Evolutionary conservation across 108 stramenopile species (phyloP), one percentile per base, ranked within the genome.

Genomic region (Cyclotella distinguenda): DNA sequence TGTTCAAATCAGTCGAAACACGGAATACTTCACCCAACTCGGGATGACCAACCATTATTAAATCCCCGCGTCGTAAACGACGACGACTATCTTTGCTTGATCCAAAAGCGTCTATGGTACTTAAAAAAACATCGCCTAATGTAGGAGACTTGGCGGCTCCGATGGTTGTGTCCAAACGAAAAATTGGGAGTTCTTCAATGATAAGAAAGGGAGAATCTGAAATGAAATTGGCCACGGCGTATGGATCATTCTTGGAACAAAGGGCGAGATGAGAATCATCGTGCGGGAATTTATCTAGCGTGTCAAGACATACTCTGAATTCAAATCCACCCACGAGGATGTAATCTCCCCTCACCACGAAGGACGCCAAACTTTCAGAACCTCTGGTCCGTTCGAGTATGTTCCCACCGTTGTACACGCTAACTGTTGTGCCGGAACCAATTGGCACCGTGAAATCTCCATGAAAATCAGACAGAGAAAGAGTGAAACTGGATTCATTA

Each of bases 41-140:
- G 6, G 88, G 88, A 38, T 91, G 86, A 3, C 90, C 90, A 6
- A 91, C 78, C 23, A 82, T 70, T 18, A 91, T 45, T 54, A 78
- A 56, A 69, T 89, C 90, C 18, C 90, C 90, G 15, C 81, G 53
- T n/a, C 64, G 53, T 36, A 91, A 47, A 42, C 61, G 72, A 21
- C 40, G 31, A 38, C 70, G 66, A 35, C 40, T 48, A 57, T 83
- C 82, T 36, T 51, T 71, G 32, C 71, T 73, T 13, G 16, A 43
- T 5, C 69, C 74, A 38, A 51, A 52, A 12, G 47, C 43, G 48
- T 82, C 78, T 28, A 73, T 53, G 6, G 85, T 84, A 33, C 66
- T 82, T 4, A 90, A 46, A 39, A 48, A 73, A 16, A 55, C 62
- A 42, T 86, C 83, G 3, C 90, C 90, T n/a, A 85, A 13, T 3